These are phyloP conservation scores for Cryptococcus maquisensis DNA, from an alignment of 1,284 basidiomycete genomes.

Conservation along the genomic window DNA sequence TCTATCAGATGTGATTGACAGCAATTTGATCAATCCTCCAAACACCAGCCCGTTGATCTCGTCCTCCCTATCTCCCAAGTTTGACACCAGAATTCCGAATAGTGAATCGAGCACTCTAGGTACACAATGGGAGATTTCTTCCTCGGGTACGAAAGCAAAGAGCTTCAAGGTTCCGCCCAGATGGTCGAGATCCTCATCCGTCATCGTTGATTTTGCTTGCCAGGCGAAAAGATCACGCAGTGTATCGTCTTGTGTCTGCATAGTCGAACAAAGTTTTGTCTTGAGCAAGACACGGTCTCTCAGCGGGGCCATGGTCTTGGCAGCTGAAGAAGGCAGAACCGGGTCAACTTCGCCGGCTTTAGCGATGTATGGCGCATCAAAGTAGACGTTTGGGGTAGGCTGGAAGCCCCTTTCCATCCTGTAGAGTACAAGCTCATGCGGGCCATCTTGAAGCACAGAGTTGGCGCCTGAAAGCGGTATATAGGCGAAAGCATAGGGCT, in stretches of 20 bases:
- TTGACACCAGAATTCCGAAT: conserved; percentile 79
- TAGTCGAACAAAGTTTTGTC: conserved; percentile 86
- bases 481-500: conserved; percentile 87
- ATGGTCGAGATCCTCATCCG: conserved; percentile 54
- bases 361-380: conserved; percentile 60
- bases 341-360: conserved; percentile 59
- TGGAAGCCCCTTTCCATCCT: conserved; percentile 65
- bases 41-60: conserved; percentile 85
- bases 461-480: conserved; percentile 74
- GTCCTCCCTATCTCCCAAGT: conserved; percentile 60
- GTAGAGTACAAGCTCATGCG: conserved; percentile 78
- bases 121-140: conserved; percentile 92
- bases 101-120: conserved; percentile 88
- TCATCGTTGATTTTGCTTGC: conserved; percentile 52
- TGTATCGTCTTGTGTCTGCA: conserved; percentile 86
- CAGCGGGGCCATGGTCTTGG: conserved; percentile 62
- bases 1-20: conserved; percentile 85
- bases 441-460: conserved; percentile 85
- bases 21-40: conserved; percentile 82
- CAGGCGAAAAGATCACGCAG: conserved; percentile 79
- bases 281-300: conserved; percentile 77
- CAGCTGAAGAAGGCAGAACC: conserved; percentile 29
- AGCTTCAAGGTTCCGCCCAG: conserved; percentile 69
- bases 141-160: conserved; percentile 88
- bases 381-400: conserved; percentile 65